Evolutionary conservation across 352 stramenopile genomes (phyloP), one percentile per base, ranked within the genome.

Genomic region (Globisporangium perplexum): DNA sequence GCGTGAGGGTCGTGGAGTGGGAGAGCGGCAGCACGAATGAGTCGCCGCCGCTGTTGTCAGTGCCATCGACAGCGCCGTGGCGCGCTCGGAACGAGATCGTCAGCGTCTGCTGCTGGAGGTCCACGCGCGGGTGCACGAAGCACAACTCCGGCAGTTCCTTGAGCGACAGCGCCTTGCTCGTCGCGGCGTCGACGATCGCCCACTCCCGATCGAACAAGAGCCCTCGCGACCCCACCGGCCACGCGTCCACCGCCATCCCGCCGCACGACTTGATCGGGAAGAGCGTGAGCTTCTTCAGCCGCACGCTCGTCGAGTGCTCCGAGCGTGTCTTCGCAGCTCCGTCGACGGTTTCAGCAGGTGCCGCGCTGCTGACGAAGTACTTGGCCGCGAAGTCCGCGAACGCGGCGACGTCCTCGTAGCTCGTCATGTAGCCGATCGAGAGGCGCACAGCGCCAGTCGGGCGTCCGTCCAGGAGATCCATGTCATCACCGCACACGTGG

Each of bases 231-330:
- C 75, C 79, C 18, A 90, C 60, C 17, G 75, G 71, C 79, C 82
- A 93, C 23, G 65, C 43, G 14, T 71, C 38, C 1, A 88, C 68
- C n/a, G 26, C 42, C 71, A 90, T 79, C 0, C 72, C 82, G 10
- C 69, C 61, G 44, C 82, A 90, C 28, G 82, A 93, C 58, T 93
- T 93, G 59, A 93, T 83, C 7, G 79, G 79, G 47, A 87, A 90
- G 20, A 92, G 30, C 24, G 75, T 71, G 28, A 90, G 63, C 49
- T 88, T 88, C 48, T 57, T 55, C 30, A 89, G 51, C 12, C 71
- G 47, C 7, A 63, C 15, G 60, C 57, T 8, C 50, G 31, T 12
- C 31, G 31, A 36, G 31, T 10, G 6, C 10, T 33, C 30, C 30
- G 30, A 33, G 6, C 30, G 6, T 5, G 6, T 33, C 30, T 33